phyloP scores from a whole-genome alignment of 2,329 filamentous ascomycete species.

The Emergomyces pasteurianus region DNA sequence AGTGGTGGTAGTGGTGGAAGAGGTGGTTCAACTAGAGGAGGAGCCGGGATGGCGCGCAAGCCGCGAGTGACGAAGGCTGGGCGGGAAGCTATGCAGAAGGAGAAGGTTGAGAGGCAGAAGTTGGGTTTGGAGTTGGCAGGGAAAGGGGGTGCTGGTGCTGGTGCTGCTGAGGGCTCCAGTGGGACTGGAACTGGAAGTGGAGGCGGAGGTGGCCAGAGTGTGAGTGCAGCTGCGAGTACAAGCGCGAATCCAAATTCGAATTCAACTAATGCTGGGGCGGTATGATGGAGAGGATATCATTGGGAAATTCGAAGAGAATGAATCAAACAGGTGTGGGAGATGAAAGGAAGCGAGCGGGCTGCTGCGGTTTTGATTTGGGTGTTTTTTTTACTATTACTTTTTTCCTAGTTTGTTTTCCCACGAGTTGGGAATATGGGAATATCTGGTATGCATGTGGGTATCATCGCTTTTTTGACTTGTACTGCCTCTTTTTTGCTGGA shows the following conservation, averaged over 20 bases:
- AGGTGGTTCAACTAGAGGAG: not conserved
- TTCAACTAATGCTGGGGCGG: not conserved
- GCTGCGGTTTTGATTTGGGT: no score
- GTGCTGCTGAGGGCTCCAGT: not conserved
- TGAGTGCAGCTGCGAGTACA: not conserved
- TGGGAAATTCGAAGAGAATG: not conserved
- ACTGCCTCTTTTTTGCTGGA: no score
- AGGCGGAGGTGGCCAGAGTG: not conserved
- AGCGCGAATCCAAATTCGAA: not conserved
- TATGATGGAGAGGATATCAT: not conserved
- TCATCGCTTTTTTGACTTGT: not conserved
- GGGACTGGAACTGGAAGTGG: not conserved
- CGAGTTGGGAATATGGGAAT: not conserved
- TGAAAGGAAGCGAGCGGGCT: no score
- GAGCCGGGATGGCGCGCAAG: slow-evolving; percentile 5
- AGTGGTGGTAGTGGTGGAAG: not conserved
- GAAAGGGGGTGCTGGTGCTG: not conserved
- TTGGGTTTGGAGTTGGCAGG: slow-evolving; percentile 7
- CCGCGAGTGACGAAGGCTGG: slow-evolving; percentile 12
- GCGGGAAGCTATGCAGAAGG: slow-evolving; percentile 9
- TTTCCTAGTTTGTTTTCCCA: no score
- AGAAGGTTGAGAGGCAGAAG: slow-evolving; percentile 11
- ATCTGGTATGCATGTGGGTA: not conserved
- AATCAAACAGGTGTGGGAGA: not conserved
- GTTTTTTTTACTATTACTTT: no score